Evolutionary conservation across 1,139 yeast genomes (phyloP), one percentile per base, ranked within the genome.

Genomic region (Casaregolazyma lundiana): DNA sequence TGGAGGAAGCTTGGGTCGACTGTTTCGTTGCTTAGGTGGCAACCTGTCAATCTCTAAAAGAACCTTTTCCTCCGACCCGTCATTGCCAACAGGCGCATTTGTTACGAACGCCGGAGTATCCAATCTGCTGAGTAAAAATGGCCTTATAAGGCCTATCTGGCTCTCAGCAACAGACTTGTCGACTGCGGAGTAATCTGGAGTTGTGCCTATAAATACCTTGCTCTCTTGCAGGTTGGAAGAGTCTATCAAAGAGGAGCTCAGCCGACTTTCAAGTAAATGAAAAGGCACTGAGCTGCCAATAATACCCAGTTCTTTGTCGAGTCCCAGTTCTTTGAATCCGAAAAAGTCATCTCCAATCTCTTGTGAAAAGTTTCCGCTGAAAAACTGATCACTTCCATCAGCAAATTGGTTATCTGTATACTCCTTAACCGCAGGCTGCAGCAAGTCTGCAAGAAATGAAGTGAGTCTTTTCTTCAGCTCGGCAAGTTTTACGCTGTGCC

Each of bases 311-410:
- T 94, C 99, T 59, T 84, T 86, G 60, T 92, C 98, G 53, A 94
- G 71, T 0, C 98, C 98, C 42, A 94, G 72, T 56, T 90, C 97
- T 60, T 78, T 84, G 70, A 94, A 94, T 0, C 99, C 99, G 69
- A 94, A 94, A 73, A 90, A 92, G 67, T 94, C 99, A 44, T 70
- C 75, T 11, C 98, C 98, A 43, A 92, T 71, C 53, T 89, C 96
- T 58, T 80, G 84, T 1, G 96, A 84, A 62, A 92, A 94, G 59
- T 89, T 97, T 49, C 99, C 99, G 17, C 94, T 86, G 57, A 90
- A 70, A 60, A 90, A 92, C 63, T 90, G 96, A 53, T 92, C 97
- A 62, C 95, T 85, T 58, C 89, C 87, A 60, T 92, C 98, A 38
- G 73, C 81, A 64, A 92, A 92, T 56, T 83, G 84, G 48, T 78